These are phyloP conservation scores for Hyaloperonospora arabidopsidis DNA, from an alignment of 352 stramenopile genomes.

Conservation along the genomic window DNA sequence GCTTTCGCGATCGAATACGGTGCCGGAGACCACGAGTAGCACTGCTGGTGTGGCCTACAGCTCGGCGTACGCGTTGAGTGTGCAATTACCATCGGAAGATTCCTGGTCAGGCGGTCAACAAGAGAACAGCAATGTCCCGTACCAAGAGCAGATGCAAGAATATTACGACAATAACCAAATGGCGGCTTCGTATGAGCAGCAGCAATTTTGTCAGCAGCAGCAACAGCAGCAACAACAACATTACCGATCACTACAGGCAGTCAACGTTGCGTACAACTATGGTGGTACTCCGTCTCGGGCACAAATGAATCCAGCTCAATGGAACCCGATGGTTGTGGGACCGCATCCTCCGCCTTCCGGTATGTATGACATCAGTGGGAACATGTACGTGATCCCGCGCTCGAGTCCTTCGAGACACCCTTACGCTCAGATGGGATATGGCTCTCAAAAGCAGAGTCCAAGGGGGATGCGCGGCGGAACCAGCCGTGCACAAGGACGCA, in stretches of 20 bases:
- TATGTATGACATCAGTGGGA: conserved; percentile 28
- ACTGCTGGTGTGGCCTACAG: conserved; percentile 23
- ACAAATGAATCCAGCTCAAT: conserved; percentile 30
- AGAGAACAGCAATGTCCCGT: conserved; percentile 27
- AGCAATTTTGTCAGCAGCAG: conserved; percentile 18
- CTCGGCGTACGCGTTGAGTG: conserved; percentile 39
- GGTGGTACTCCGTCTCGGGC: conserved; percentile 17
- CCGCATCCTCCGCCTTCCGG: conserved; percentile 16
- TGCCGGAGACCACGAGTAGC: conserved; percentile 31
- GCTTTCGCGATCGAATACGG: conserved; percentile 27
- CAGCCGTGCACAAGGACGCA: conserved; percentile 22
- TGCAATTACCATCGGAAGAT: conserved; percentile 38
- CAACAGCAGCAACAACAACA: conserved; percentile 20
- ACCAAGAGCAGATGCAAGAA: conserved; percentile 40
- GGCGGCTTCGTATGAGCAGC: conserved; percentile 23
- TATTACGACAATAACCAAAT: conserved; percentile 37
- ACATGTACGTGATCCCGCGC: conserved; percentile 45
- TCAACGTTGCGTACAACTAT: conserved; percentile 27
- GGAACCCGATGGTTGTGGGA: conserved; percentile 32
- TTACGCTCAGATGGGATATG: conserved; percentile 38
- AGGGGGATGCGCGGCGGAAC: conserved; percentile 33
- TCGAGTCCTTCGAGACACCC: conserved; percentile 28
- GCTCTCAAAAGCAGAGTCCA: conserved; percentile 20
- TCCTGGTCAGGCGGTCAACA: conserved; percentile 51
- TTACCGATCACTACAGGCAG: conserved; percentile 25